Evolutionary conservation across 1,284 basidiomycete species (phyloP), one percentile per base, ranked within the genome.

Genomic region (Pyrrhoderma lamaoense): DNA sequence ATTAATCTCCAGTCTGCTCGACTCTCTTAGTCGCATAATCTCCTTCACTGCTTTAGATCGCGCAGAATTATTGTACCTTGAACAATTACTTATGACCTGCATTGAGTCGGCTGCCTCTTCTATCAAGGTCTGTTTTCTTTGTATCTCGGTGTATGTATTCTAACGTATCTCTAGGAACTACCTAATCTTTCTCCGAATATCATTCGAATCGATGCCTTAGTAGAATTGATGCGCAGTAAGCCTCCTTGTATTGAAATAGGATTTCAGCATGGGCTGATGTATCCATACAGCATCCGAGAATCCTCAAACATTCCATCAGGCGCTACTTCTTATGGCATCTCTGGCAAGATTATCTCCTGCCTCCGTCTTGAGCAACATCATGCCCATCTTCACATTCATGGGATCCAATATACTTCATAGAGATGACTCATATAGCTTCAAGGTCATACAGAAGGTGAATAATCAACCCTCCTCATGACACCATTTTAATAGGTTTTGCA

Each of bases 351-450:
- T 98, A 42, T 84, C 87, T 0, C 93, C 94, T 0, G 92, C 95
- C 54, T 86, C 90, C 7, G 91, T 96, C 13, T 74, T 98, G 25
- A 92, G 92, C 65, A 93, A 96, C 61, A 80, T 97, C 55, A 98
- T 99, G 93, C 94, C 96, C 4, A 87, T 99, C 52, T 98, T 99
- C 71, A 98, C 95, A 0, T 99, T 98, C 70, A 97, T 99, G 86
- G 95, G 96, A 23, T 89, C 92, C 7, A 93, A 93, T 54, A 85
- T 98, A 19, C 87, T 99, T 70, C 93, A 97, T 65, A 79, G 94
- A 42, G 96, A 99, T 62, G 96, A 99, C 64, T 81, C 88, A 0
- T 95, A 94, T 69, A 95, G 89, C 63, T 94, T 97, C 71, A 81
- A 84, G 25, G 93, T 99, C 3, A 90, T 99, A 9, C 93, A 97